phyloP scores from a whole-genome alignment of 495 filamentous ascomycete genomes.

The Neurospora sp. region DNA sequence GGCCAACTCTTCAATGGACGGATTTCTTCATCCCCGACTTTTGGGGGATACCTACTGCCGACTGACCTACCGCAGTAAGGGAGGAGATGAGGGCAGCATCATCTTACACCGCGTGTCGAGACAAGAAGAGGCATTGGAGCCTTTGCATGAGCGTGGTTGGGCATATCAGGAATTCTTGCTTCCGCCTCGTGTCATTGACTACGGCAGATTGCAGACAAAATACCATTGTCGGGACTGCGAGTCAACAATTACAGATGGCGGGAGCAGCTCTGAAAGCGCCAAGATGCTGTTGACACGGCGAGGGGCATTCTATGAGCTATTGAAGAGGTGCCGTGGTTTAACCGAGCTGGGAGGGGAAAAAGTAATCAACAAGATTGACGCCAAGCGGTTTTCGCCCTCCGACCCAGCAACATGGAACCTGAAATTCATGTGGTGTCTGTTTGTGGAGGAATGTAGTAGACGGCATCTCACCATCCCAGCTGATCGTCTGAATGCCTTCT shows the following conservation, averaged over 20 bases:
- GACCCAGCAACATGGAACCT: background rate
- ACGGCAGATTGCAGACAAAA: background rate
- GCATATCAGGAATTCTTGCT: background rate
- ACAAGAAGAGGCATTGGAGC: background rate
- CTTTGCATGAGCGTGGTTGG: background rate
- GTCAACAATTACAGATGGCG: background rate
- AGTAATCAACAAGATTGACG: background rate
- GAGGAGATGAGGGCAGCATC: background rate
- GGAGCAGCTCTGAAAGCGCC: background rate
- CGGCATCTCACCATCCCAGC: background rate
- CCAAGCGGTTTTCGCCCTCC: background rate
- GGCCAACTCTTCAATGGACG: background rate
- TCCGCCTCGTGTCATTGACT: background rate
- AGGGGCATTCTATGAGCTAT: background rate
- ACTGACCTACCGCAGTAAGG: background rate
- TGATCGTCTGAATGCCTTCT: background rate
- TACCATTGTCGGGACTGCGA: background rate
- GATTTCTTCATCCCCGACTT: background rate
- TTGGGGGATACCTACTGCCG: background rate
- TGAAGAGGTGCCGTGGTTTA: background rate
- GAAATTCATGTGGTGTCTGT: background rate
- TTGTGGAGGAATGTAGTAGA: background rate
- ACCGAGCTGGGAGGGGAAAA: background rate
- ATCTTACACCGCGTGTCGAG: background rate
- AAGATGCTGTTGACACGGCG: background rate